Evolutionary conservation across 768 basidiomycete species (phyloP), one percentile per base, ranked within the genome.

Genomic region (Phaeotremella fagi): DNA sequence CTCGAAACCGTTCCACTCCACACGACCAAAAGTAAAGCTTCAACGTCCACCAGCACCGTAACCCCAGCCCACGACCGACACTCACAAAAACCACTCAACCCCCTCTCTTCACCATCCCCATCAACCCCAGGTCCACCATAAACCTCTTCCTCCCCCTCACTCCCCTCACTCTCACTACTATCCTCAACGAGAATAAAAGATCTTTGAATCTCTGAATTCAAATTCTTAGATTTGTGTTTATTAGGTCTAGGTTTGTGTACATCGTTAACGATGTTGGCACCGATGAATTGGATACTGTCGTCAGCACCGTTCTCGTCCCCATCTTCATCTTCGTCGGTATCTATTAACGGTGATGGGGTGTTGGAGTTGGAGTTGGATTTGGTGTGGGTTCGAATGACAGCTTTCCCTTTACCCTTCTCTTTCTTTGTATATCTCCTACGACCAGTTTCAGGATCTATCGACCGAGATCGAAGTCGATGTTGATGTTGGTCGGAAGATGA

Each of bases 371-470:
- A 41, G 38, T 14, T 7, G 38, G 6, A 22, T 12, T 22, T 6
- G 38, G 22, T n/a, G 47, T 48, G 4, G n/a, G 45, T 42, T 16
- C 22, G 22, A 16, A 48, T 41, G 9, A 57, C 42, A 9, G 61
- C 61, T 44, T 58, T 18, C 9, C 61, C 57, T 54, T 63, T 63
- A 14, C 61, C 61, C 36, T 63, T 63, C 45, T 63, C 54, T 18
- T 56, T 42, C 3, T 50, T 37, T 2, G 61, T 63, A 27, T 51
- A 57, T 20, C 61, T 24, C 36, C 55, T 25, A 7, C 33, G 27
- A 4, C 45, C 50, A 16, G 23, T 27, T 16, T 43, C 42, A 18
- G 45, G 25, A 12, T 45, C 42, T 7, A 41, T 41, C 6, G 9
- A 9, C 20, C 18, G 38, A 6, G 12, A 11, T 20, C 38, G 7